Evolutionary conservation across 345 rosid species (phyloP).

Genomic region (Populus nigra): DNA sequence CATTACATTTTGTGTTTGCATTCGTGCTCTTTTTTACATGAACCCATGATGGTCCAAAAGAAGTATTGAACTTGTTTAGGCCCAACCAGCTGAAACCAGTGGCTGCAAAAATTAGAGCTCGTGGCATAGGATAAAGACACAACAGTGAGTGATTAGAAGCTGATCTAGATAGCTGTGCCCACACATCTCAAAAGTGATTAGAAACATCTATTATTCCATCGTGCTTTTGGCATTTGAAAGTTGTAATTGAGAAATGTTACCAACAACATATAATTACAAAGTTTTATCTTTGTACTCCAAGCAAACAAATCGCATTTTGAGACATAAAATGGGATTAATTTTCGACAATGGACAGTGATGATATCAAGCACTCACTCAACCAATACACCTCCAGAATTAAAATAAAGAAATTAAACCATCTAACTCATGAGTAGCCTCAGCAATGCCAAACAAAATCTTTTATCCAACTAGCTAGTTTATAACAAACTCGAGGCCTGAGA

Average conservation of each 20-base stretch:
- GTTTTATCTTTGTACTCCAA: background rate
- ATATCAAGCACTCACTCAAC: background rate
- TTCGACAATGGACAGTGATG: background rate
- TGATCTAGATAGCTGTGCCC: slow-evolving; percentile 25
- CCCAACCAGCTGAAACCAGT: slow-evolving; percentile 16
- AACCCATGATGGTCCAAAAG: background rate
- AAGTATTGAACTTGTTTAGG: slow-evolving; percentile 17
- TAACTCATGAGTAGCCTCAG: background rate
- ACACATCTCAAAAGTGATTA: slow-evolving; percentile 30
- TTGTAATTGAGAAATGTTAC: background rate
- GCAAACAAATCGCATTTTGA: background rate
- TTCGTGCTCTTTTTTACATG: background rate
- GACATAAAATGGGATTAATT: background rate
- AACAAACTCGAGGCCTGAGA: background rate
- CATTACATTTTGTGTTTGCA: background rate
- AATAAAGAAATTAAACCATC: background rate
- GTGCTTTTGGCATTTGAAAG: slow-evolving; percentile 10
- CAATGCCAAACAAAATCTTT: background rate
- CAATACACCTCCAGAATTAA: background rate
- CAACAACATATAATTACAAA: background rate
- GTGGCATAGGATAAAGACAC: background rate
- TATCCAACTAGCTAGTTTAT: background rate
- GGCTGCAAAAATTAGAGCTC: slow-evolving; percentile 15
- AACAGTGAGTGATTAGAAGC: slow-evolving; percentile 16
- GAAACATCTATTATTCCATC: slow-evolving; percentile 26